A percentile compares a stretch with the other conserved stretches of the same genome.
Evolutionary conservation across 2,329 filamentous ascomycete genomes (phyloP).

Genomic region (Emergomyces orientalis): DNA sequence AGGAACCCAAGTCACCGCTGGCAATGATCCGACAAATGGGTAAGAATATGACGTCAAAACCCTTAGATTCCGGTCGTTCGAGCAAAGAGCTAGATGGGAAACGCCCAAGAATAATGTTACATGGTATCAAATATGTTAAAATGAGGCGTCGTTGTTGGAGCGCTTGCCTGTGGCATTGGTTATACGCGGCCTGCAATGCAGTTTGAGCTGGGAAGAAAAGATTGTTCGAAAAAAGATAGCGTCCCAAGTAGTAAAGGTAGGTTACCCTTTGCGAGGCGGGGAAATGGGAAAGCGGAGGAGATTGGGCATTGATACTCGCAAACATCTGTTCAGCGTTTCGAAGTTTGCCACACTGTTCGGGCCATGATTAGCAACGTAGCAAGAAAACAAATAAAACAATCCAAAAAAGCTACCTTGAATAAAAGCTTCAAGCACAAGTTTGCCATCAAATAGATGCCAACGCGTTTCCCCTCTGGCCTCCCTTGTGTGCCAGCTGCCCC

Average conservation of each 20-base stretch:
- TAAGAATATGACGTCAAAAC: conserved; percentile 56
- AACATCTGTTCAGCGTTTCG: conserved; percentile 81
- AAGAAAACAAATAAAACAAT: conserved; percentile 1
- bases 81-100: conserved; percentile 64
- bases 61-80: conserved; percentile 58
- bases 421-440: conserved; percentile 83
- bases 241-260: conserved; percentile 88
- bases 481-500: conserved; percentile 51
- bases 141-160: conserved; percentile 65
- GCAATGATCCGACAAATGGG: conserved; percentile 65
- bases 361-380: neutral
- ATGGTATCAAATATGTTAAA: conserved; percentile 71
- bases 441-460: conserved; percentile 83
- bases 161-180: conserved; percentile 55
- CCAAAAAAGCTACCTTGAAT: conserved; percentile 51
- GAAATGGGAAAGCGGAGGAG: conserved; percentile 70
- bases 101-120: conserved; percentile 74
- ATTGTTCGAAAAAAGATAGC: conserved; percentile 77
- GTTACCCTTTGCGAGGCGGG: conserved; percentile 81
- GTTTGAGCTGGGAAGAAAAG: conserved; percentile 69
- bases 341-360: conserved; percentile 61
- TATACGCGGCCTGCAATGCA: conserved; percentile 70
- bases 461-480: conserved; percentile 70
- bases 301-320: conserved; percentile 73
- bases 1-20: conserved; percentile 63